Percentiles rank a stretch among this genome's conserved stretches.
phyloP scores from a whole-genome alignment of 352 stramenopile species.

The Achlya hypogyna region DNA sequence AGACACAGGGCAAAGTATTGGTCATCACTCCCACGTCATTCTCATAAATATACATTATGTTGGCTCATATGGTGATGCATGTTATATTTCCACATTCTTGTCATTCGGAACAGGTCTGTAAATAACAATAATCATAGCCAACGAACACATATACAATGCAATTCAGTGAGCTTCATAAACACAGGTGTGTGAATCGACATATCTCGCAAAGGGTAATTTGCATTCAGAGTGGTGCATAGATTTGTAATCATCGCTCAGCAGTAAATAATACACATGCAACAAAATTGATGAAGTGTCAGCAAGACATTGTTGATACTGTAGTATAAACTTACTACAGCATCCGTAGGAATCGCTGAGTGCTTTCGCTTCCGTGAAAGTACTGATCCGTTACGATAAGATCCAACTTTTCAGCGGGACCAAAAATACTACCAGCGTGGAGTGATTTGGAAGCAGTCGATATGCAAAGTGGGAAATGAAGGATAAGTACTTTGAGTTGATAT shows the following conservation, averaged over 20 bases:
- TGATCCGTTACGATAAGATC: conserved; percentile 68
- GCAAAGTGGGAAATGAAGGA: conserved; percentile 29
- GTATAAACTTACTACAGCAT: conserved; percentile 45
- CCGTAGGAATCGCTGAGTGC: conserved; percentile 77
- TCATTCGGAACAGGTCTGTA: conserved; percentile 85
- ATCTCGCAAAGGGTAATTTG: conserved; percentile 68
- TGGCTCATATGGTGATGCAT: conserved; percentile 88
- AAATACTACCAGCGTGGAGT: conserved; percentile 86
- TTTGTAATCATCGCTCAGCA: conserved; percentile 54
- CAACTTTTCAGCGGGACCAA: conserved; percentile 81
- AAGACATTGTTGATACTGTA: conserved; percentile 74
- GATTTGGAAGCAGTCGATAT: conserved; percentile 55
- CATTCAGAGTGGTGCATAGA: conserved; percentile 84
- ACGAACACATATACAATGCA: conserved; percentile 35
- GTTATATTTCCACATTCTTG: conserved; percentile 71
- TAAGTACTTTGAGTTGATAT: conserved; percentile 85
- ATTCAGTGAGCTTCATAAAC: conserved; percentile 65
- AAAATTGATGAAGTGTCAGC: conserved; percentile 40
- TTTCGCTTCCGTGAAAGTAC: conserved; percentile 86
- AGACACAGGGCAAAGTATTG: conserved; percentile 12
- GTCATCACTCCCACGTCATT: background rate
- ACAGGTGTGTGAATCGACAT: conserved; percentile 84
- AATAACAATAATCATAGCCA: conserved; percentile 72
- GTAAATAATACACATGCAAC: conserved; percentile 21
- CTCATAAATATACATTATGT: conserved; percentile 5